Evolutionary conservation across 192 early-diverging fungal genomes (phyloP).

Genomic region (Coemansia sp.): DNA sequence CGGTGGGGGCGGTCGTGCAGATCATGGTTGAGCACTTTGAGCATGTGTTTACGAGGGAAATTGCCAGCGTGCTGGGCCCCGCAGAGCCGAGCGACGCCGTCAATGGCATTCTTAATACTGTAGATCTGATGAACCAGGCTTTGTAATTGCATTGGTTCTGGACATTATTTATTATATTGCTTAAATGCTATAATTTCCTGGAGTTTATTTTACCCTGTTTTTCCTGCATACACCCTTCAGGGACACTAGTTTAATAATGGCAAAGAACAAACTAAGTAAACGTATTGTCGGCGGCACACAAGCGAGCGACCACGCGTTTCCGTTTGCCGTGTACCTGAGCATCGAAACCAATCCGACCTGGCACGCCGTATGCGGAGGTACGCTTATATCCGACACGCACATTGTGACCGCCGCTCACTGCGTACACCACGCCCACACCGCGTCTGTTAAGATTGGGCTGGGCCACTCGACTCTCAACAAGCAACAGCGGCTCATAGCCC

Average conservation of each 20-base stretch:
- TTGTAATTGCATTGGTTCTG: background rate
- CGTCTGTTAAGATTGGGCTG: slow-evolving; percentile 19
- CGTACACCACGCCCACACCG: slow-evolving; percentile 17
- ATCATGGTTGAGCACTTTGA: slow-evolving; percentile 34
- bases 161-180: background rate
- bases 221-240: too few relatives aligned
- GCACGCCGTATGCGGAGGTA: slow-evolving; percentile 50
- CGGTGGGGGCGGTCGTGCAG: slow-evolving; percentile 38
- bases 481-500: slow-evolving; percentile 7
- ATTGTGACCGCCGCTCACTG: slow-evolving; percentile 55
- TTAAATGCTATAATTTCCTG: too few relatives aligned
- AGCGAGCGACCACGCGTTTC: slow-evolving; percentile 28
- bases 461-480: slow-evolving; percentile 18
- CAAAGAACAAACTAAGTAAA: slow-evolving; percentile 12
- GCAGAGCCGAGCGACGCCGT: too few relatives aligned
- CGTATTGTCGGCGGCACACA: slow-evolving; percentile 44
- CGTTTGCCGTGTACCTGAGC: slow-evolving; percentile 46
- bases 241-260: slow-evolving; percentile 15
- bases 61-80: slow-evolving; percentile 11
- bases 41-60: slow-evolving; percentile 30
- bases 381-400: slow-evolving; percentile 34
- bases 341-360: slow-evolving; percentile 39
- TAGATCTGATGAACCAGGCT: slow-evolving; percentile 24
- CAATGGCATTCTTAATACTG: slow-evolving; percentile 14
- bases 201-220: too few relatives aligned